These are phyloP conservation scores for Suhomyces choctaworum DNA, from an alignment of 1,139 yeast species.

Conservation along the genomic window DNA sequence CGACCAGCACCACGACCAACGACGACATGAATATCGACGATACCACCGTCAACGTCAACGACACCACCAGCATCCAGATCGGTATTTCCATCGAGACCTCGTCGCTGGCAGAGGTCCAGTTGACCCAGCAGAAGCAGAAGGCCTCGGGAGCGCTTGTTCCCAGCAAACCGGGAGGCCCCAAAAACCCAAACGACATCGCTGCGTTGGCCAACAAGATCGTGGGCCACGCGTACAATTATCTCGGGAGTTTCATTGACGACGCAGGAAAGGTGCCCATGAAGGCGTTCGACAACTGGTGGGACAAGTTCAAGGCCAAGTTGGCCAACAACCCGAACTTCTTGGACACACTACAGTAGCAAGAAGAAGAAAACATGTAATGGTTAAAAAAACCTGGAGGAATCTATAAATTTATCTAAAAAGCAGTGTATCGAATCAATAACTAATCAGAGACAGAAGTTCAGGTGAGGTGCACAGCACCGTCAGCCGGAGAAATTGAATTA, in stretches of 20 bases:
- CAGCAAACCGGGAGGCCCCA: conserved; percentile 12
- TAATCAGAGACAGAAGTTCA: not conserved
- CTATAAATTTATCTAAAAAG: not conserved
- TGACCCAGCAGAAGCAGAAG: conserved; percentile 40
- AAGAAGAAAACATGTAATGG: not conserved
- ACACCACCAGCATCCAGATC: conserved; percentile 49
- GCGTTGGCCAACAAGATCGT: conserved; percentile 83
- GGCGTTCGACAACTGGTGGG: conserved; percentile 96
- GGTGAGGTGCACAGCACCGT: not conserved
- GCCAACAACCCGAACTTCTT: conserved; percentile 80
- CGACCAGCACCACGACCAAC: conserved; percentile 34
- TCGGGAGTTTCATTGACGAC: conserved; percentile 79
- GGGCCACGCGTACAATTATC: conserved; percentile 84
- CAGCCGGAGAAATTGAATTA: not conserved
- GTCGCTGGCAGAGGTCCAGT: conserved; percentile 53
- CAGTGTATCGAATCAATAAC: not conserved
- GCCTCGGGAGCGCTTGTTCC: conserved; percentile 11
- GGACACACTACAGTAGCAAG: conserved; percentile 32
- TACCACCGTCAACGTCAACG: conserved; percentile 16
- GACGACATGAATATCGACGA: conserved; percentile 25
- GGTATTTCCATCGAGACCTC: conserved; percentile 90
- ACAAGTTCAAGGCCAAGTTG: conserved; percentile 73
- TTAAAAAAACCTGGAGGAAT: not conserved
- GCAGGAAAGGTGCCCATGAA: conserved; percentile 83
- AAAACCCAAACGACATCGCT: conserved; percentile 34